Percentiles rank a stretch among this genome's conserved stretches.
Conservation (phyloP, 768 basidiomycete genomes). For the Tricholoma matsutake region DNA sequence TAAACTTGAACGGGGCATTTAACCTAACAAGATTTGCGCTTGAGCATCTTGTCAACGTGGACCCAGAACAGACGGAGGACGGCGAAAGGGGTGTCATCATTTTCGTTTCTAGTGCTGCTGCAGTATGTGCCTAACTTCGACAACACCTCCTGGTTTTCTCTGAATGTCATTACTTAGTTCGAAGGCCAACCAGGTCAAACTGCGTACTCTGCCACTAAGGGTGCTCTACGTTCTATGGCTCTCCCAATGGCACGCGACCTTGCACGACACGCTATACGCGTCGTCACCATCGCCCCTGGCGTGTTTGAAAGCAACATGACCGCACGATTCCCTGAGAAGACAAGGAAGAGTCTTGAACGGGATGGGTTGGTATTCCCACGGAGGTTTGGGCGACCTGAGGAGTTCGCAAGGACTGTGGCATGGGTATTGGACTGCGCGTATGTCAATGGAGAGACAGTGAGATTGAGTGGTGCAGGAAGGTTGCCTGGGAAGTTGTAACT, state of each 20-base stretch:
- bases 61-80: constrained; percentile 42
- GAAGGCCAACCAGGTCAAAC: constrained; percentile 57
- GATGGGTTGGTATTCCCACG: constrained; percentile 44
- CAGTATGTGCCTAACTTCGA: constrained; percentile 30
- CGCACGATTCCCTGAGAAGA: constrained; percentile 34
- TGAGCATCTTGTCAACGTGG: constrained; percentile 46
- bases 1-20: constrained; percentile 60
- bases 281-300: constrained; percentile 57
- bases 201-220: constrained; percentile 57
- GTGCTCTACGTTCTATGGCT: constrained; percentile 55
- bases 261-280: constrained; percentile 48
- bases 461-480: constrained; percentile 44
- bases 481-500: constrained; percentile 36
- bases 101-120: constrained; percentile 55
- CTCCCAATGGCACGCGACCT: constrained; percentile 63
- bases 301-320: constrained; percentile 51
- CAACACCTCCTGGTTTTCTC: neutral
- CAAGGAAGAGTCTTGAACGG: constrained; percentile 36
- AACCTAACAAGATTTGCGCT: constrained; percentile 54
- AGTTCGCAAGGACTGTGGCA: constrained; percentile 50
- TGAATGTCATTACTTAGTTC: constrained; percentile 30
- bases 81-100: constrained; percentile 56
- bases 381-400: constrained; percentile 46
- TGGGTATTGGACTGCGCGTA: constrained; percentile 53
- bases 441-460: constrained; percentile 54